These are phyloP conservation scores for Colletotrichum godetiae DNA, from an alignment of 2,329 filamentous ascomycete genomes.

Conservation along the genomic window DNA sequence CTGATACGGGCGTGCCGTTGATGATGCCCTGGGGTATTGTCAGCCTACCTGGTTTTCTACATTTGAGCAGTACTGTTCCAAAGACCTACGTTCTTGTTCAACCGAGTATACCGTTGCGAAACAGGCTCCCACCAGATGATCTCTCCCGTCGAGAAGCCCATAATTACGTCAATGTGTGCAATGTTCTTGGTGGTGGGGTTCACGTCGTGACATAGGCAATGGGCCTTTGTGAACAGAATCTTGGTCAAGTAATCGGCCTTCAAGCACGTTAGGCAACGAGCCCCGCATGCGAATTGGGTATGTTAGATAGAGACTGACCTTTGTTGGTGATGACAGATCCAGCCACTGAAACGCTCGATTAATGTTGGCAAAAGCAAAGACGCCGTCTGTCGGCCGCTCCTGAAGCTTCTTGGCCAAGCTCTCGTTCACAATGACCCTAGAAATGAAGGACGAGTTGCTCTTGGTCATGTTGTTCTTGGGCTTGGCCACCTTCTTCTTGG, in stretches of 20 bases:
- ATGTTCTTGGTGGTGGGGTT: slow-evolving; percentile 84
- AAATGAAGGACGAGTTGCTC: slow-evolving; percentile 98
- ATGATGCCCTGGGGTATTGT: slow-evolving; percentile 76
- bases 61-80: background rate
- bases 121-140: slow-evolving; percentile 99
- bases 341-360: slow-evolving; percentile 97
- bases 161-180: slow-evolving; percentile 87
- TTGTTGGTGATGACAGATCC: slow-evolving; percentile 71
- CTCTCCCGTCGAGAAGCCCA: slow-evolving; percentile 96
- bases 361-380: slow-evolving; percentile 95
- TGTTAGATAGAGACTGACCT: slow-evolving; percentile 8
- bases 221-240: slow-evolving; percentile 95
- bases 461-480: slow-evolving; percentile 99
- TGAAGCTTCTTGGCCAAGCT: slow-evolving; percentile 79
- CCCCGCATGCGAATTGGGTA: slow-evolving; percentile 33
- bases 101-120: slow-evolving; percentile 91
- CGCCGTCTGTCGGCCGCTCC: slow-evolving; percentile 81
- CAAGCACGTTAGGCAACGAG: slow-evolving; percentile 35
- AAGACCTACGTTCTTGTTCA: slow-evolving; percentile 88
- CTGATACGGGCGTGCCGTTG: slow-evolving; percentile 84
- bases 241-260: slow-evolving; percentile 93
- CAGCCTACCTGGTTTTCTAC: slow-evolving; percentile 15
- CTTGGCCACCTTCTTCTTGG: slow-evolving; percentile 78
- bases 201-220: slow-evolving; percentile 94
- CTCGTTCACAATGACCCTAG: slow-evolving; percentile 93